phyloP scores from a whole-genome alignment of 139 green algal species.

The Trebouxia sp. region DNA sequence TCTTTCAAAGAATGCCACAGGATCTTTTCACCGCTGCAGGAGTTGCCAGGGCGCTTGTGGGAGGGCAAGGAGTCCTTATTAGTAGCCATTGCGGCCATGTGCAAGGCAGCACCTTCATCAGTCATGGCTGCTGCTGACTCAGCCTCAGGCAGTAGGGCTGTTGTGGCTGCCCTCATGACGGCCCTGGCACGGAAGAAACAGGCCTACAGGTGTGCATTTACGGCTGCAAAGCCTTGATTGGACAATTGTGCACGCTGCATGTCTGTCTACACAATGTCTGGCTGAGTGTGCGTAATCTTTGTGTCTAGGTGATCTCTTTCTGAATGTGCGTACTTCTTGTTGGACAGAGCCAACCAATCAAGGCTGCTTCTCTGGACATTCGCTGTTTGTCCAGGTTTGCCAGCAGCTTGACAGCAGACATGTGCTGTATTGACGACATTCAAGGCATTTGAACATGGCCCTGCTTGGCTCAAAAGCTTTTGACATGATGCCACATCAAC shows the following conservation, averaged over 20 bases:
- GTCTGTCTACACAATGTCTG: background rate
- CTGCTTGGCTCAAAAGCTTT: background rate
- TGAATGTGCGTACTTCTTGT: background rate
- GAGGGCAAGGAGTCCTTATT: conserved; percentile 80
- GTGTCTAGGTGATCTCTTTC: no score
- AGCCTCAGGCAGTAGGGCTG: background rate
- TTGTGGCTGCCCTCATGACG: conserved; percentile 39
- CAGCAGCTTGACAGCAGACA: background rate
- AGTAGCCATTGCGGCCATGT: conserved; percentile 52
- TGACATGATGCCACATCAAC: background rate
- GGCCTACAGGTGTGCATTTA: conserved; percentile 27
- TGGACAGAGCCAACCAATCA: background rate
- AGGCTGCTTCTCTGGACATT: background rate
- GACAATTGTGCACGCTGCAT: background rate
- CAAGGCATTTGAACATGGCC: background rate
- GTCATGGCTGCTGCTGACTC: background rate
- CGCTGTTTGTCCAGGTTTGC: background rate
- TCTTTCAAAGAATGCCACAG: no score
- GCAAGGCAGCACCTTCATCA: conserved; percentile 26
- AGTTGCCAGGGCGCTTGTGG: conserved; percentile 71
- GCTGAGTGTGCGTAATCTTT: background rate
- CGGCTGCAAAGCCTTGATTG: background rate
- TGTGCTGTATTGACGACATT: background rate
- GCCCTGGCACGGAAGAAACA: conserved; percentile 40
- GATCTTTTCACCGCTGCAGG: conserved; percentile 2